These are phyloP conservation scores for Phytopythium montanum DNA, from an alignment of 352 stramenopile genomes.

Conservation along the genomic window DNA sequence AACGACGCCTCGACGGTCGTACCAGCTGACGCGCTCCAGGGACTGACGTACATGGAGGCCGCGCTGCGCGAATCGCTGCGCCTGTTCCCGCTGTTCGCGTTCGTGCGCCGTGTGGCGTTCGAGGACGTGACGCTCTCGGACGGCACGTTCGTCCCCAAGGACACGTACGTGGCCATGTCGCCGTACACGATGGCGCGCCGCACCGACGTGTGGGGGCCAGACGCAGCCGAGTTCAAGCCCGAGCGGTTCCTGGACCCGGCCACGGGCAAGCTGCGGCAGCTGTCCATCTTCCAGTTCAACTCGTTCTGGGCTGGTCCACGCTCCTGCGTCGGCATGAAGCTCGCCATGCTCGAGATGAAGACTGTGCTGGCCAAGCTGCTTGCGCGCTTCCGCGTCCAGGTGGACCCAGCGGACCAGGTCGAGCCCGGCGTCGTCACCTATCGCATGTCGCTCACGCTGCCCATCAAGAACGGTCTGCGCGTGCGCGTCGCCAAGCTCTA, in stretches of 20 bases:
- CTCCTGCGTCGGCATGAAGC: slow-evolving; percentile 29
- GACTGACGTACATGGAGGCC: slow-evolving; percentile 17
- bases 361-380: slow-evolving; percentile 24
- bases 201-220: slow-evolving; percentile 30
- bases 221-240: slow-evolving; percentile 34
- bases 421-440: slow-evolving; percentile 9
- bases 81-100: slow-evolving; percentile 34
- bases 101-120: slow-evolving; percentile 20
- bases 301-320: slow-evolving; percentile 31
- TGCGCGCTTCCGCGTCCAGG: slow-evolving; percentile 2
- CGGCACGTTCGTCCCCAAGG: slow-evolving; percentile 32
- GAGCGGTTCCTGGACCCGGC: slow-evolving; percentile 29
- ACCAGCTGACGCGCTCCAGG: slow-evolving; percentile 8
- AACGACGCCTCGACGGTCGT: neutral
- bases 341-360: slow-evolving; percentile 57
- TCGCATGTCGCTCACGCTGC: slow-evolving; percentile 11
- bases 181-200: slow-evolving; percentile 34
- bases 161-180: slow-evolving; percentile 23
- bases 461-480: slow-evolving; percentile 9
- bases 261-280: slow-evolving; percentile 16
- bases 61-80: slow-evolving; percentile 31
- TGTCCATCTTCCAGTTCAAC: slow-evolving; percentile 29
- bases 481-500: slow-evolving; percentile 8
- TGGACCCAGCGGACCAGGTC: slow-evolving; percentile 1
- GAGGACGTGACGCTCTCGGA: slow-evolving; percentile 33